Conservation (phyloP, 2,329 filamentous ascomycete species). For the Sarocladium kiliense region DNA sequence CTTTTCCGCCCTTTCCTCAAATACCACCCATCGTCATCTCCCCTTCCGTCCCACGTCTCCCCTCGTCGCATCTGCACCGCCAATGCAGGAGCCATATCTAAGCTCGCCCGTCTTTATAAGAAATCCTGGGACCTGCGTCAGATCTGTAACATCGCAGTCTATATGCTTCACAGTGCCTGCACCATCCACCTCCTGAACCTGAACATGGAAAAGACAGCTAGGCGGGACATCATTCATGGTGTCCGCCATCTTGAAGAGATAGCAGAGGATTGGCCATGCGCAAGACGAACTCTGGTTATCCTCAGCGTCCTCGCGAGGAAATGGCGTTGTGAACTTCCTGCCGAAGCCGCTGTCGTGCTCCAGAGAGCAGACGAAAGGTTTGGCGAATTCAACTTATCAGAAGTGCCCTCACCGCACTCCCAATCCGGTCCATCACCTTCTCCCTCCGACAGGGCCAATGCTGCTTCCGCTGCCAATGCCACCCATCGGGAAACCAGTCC, state of each 20-base stretch:
- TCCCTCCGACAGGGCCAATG: slow-evolving; percentile 20
- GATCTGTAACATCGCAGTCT: slow-evolving; percentile 94
- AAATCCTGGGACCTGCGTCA: slow-evolving; percentile 85
- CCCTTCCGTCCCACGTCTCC: slow-evolving; percentile 80
- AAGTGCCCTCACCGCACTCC: slow-evolving; percentile 50
- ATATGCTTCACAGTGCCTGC: slow-evolving; percentile 90
- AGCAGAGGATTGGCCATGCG: slow-evolving; percentile 89
- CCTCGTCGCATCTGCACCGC: slow-evolving; percentile 87
- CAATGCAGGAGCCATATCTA: slow-evolving; percentile 84
- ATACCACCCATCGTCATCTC: slow-evolving; percentile 76
- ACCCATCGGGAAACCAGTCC: slow-evolving; percentile 28
- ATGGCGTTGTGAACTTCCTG: slow-evolving; percentile 82
- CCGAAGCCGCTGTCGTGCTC: slow-evolving; percentile 75
- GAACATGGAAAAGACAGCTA: slow-evolving; percentile 70
- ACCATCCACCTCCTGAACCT: slow-evolving; percentile 92
- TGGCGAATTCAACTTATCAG: slow-evolving; percentile 61
- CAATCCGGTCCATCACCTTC: slow-evolving; percentile 24
- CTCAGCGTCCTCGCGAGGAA: slow-evolving; percentile 80
- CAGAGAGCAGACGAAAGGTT: slow-evolving; percentile 74
- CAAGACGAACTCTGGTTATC: slow-evolving; percentile 77
- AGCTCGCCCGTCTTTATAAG: slow-evolving; percentile 91
- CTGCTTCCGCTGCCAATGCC: slow-evolving; percentile 12
- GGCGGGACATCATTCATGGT: slow-evolving; percentile 83
- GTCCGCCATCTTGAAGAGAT: slow-evolving; percentile 93
- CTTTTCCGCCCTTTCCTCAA: slow-evolving; percentile 93